Evolutionary conservation across 306 rosid genomes (phyloP), one percentile per base, ranked within the genome.

Genomic region (Lathyrus sativus): DNA sequence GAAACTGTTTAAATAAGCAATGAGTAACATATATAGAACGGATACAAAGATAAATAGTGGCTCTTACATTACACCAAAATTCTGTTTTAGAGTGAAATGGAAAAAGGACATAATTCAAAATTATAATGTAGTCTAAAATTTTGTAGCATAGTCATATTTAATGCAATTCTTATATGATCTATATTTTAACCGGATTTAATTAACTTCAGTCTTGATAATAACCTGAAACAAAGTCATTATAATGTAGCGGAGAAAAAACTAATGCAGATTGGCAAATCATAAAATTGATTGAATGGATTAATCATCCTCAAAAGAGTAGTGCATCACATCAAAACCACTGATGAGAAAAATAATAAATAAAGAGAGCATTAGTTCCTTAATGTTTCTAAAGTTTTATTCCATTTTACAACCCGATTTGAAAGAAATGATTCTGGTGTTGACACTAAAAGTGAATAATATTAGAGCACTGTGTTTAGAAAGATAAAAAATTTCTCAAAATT

Each of bases 1-100:
- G 44, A 38, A 71, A 48, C 11, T 29, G 38, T 15, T 55, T 62
- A 68, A 43, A 38, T n/a, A 7, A 60, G 45, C 39, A 64, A 64
- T 37, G 15, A 38, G 44, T 56, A 18, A 13, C 38, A 22, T 33
- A 48, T 28, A 44, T 43, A 44, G 17, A 58, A 19, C 12, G 39
- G 68, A 41, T 14, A 58, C 38, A 28, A 29, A 56, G 41, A 49
- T 38, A 68, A 28, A 39, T 39, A 56, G 59, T 62, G 31, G 24
- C 61, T 69, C 71, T 54, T 11, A 33, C 29, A 22, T 9, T 42
- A 33, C 43, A 31, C 35, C 11, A 11, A 54, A 70, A 11, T 22
- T 43, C 14, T n/a, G 66, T 58, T 18, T 28, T 62, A 65, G 41
- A 37, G 6, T 14, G 13, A 26, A 55, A 15, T 24, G 26, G 50